phyloP scores from a whole-genome alignment of 2,329 filamentous ascomycete species.

The Xylariaceae sp. region DNA sequence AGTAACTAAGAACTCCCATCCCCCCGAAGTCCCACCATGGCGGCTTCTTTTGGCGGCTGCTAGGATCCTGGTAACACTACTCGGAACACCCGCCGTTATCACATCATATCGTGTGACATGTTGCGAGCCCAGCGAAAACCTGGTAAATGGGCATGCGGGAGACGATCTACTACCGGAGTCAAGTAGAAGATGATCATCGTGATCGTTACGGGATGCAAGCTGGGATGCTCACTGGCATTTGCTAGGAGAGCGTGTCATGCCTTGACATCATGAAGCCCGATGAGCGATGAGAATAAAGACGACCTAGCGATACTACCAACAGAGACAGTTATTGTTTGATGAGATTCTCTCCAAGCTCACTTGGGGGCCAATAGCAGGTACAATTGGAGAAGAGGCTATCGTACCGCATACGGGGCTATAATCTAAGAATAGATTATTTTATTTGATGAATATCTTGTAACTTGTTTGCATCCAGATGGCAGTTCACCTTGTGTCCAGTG shows the following conservation, averaged over 20 bases:
- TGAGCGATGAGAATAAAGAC: neutral
- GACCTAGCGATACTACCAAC: conserved; percentile 2
- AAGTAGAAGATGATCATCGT: neutral
- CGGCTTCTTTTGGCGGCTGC: no score
- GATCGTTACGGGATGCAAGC: no score
- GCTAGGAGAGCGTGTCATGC: neutral
- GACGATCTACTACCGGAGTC: neutral
- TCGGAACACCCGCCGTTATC: no score
- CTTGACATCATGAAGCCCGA: neutral
- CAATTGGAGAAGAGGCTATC: neutral
- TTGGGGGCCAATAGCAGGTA: conserved; percentile 8
- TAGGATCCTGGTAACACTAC: no score
- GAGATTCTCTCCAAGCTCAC: conserved; percentile 9
- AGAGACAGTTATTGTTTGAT: neutral
- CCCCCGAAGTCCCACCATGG: no score
- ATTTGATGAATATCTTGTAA: neutral
- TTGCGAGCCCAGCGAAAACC: no score
- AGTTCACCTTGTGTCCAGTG: neutral
- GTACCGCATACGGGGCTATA: neutral
- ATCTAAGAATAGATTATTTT: conserved; percentile 24
- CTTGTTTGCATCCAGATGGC: neutral
- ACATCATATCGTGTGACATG: neutral
- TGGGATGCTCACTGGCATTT: neutral
- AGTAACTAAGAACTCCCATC: no score
- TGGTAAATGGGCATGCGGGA: neutral